Conservation (phyloP, 2,329 filamentous ascomycete species). For the Didymella pomorum region DNA sequence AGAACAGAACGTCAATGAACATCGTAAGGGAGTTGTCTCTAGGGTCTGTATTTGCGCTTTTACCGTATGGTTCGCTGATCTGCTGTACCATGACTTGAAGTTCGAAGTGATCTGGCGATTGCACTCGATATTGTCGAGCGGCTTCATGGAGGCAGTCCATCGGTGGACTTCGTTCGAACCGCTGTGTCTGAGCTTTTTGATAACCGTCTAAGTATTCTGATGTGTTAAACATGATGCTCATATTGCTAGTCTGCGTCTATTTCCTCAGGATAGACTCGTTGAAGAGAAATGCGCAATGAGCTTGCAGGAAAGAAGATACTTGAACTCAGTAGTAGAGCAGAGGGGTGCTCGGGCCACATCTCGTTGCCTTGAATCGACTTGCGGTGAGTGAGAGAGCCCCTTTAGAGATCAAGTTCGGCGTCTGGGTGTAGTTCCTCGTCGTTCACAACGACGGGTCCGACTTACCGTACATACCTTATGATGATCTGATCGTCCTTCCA, state of each 20-base stretch:
- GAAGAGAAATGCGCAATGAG: not conserved
- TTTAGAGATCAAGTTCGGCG: too few relatives aligned
- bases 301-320: too few relatives aligned
- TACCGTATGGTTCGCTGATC: not conserved
- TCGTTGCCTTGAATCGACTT: not conserved
- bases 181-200: not conserved
- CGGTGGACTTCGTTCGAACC: not conserved
- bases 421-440: not conserved
- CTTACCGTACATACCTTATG: not conserved
- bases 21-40: not conserved
- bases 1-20: not conserved
- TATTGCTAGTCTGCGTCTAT: not conserved
- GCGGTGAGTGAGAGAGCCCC: not conserved
- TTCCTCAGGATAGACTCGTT: not conserved
- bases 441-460: not conserved
- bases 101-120: slow-evolving; percentile 3
- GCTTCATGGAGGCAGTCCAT: not conserved
- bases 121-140: not conserved
- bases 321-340: not conserved
- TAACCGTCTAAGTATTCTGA: too few relatives aligned
- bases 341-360: not conserved
- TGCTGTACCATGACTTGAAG: slow-evolving; percentile 1
- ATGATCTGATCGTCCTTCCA: not conserved
- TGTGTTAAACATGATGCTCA: not conserved
- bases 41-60: rapidly evolving